Evolutionary conservation across 139 green algal genomes (phyloP), one percentile per base, ranked within the genome.

Genomic region (Volvox africanus): DNA sequence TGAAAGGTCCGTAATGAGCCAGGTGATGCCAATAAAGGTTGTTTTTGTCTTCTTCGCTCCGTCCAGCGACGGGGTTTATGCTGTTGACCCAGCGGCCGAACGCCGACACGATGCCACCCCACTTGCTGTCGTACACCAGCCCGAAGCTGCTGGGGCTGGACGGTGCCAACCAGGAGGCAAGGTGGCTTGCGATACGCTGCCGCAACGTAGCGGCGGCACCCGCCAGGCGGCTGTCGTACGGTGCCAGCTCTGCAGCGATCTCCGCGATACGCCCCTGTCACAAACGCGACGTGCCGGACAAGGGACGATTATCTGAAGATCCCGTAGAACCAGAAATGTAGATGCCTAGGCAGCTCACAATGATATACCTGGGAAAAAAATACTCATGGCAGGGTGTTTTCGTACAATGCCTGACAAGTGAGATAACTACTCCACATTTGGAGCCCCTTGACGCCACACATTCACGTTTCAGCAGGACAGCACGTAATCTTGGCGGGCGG

Each of bases 11-110:
- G 68, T 95, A 95, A 71, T 95, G 92, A 14, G 86, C 92, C 19
- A 94, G 89, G 84, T 95, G 93, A 88, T 95, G 88, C 82, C 93
- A 95, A 89, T 95, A 95, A 22, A 91, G 61, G 24, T 87, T 91
- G 61, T 92, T 86, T 14, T 93, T 93, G 61, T 90, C 93, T 69
- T 91, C 44, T 30, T 76, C 85, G 32, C 61, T 62, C 19, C 65
- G 65, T 5, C 65, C 30, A 21, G 0, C n/a, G 26, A 50, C 9
- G 6, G 50, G 21, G 55, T 73, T 75, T 17, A 44, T n/a, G 50
- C 28, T 13, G 55, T 83, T 78, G 75, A 75, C 62, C 36, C 35
- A 61, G 36, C 16, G 5, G 35, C 77, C 67, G 33, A n/a, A 33
- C 19, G 20, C 61, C 0, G 90, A 82, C 21, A 91, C 50, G n/a